Evolutionary conservation across 371 early-diverging fungal genomes (phyloP), one percentile per base, ranked within the genome.

Genomic region (Rhizopus sp.): DNA sequence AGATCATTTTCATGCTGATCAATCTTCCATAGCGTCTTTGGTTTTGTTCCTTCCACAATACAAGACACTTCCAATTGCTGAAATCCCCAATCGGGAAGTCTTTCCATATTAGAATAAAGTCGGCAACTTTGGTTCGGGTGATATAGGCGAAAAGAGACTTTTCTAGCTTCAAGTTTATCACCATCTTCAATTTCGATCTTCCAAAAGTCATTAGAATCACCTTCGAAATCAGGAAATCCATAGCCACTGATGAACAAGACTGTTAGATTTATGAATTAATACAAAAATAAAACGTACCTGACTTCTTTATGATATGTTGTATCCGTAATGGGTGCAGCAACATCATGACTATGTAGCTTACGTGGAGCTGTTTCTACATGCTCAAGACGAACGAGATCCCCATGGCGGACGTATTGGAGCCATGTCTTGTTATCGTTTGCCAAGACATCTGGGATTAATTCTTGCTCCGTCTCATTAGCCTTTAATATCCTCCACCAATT

Each of bases 1-100:
- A 64, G 55, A 29, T 57, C 57, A 55, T 87, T 73, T 8, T 52
- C 31, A 45, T 80, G 80, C 30, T 79, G 66, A 50, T 85, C 86
- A 56, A 88, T 66, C 54, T 77, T 72, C 90, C 91, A 92, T 15
- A 85, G 57, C 1, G 86, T 78, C 60, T 84, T 88, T n/a, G 84
- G 77, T 9, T 73, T 68, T 51, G 72, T 73, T 1, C 88, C 88
- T 34, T 81, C 80, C 34, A 81, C 72, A 56, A 91, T 87, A 63
- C 93, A 93, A 3, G 89, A 91, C 16, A 99, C 92, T 70, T 99
- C 98, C 56, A 91, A 92, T 73, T 99, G 99, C 29, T 85, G 84
- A 76, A 89, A 96, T 4, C 91, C 99, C 99, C 99, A 99, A 30
- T 90, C 88, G n/a, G 99, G 99, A 15, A 96, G 73, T 73, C 90